Evolutionary conservation across 371 early-diverging fungal genomes (phyloP), one percentile per base, ranked within the genome.

Genomic region (Mucor lusitanicus): DNA sequence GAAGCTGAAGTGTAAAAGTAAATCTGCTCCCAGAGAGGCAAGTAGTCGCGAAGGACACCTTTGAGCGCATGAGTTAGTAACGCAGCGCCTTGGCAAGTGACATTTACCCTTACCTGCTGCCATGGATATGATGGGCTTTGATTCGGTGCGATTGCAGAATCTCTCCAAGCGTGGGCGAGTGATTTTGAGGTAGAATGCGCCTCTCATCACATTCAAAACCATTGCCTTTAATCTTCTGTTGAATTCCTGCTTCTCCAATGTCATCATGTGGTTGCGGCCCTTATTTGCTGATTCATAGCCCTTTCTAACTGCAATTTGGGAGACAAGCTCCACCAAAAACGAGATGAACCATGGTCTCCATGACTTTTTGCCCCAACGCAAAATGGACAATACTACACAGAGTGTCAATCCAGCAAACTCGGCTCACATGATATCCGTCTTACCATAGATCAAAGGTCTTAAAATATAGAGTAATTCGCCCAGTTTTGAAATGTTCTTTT

Each of bases 301-400:
- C 56, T 77, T 67, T 17, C 65, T 71, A 9, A 85, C 68, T 21
- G 83, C 69, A 19, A 69, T 33, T 40, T 88, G 78, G 11, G 91
- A 87, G 3, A 73, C 64, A 19, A 88, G 32, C 66, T 98, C 98
- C 39, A 94, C 71, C 0, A 83, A 67, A 35, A 96, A 65, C 0
- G 97, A 96, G 7, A 92, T 37, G 21, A 91, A 70, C 94, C 95
- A 96, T 6, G 98, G 97, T 57, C 85, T 84, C 93, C 95, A 97
- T 12, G 93, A 90, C 53, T 84, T 71, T 63, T 68, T 74, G 12
- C 96, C 97, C 65, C 85, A 91, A 60, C 85, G 86, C 67, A 89
- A 83, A 53, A 96, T 84, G 4, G 90, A 87, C 28, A 95, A 57
- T 3, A 95, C 95, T 91, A 61, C 17, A 21, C 8, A 46, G 32